Conservation (phyloP, 805 yeast species). For the Lipomyces starkeyi region DNA sequence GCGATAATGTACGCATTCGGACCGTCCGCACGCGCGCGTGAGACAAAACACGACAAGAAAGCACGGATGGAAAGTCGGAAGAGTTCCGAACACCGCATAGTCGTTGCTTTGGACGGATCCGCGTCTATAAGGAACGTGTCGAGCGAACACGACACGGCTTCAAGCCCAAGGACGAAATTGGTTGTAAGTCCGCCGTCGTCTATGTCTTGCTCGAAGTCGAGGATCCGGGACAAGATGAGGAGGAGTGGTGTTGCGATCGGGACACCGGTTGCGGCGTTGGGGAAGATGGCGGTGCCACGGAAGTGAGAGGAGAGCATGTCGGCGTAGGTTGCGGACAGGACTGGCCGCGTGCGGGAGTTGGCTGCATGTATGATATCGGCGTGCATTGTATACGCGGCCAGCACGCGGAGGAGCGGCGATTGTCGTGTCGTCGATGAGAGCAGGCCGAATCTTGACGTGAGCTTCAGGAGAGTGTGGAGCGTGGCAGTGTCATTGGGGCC, state of each 20-base stretch:
- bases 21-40: neutral
- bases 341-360: constrained; percentile 9
- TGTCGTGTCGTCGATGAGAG: neutral
- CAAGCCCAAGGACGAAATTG: constrained; percentile 7
- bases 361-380: constrained; percentile 23
- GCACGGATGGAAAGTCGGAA: constrained; percentile 20
- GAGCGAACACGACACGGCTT: constrained; percentile 14
- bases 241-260: constrained; percentile 26
- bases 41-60: constrained; percentile 20
- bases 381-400: constrained; percentile 19
- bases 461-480: constrained; percentile 15
- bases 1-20: neutral
- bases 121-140: constrained; percentile 5
- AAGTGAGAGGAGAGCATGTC: constrained; percentile 16
- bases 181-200: neutral
- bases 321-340: constrained; percentile 20
- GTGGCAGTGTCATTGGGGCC: neutral
- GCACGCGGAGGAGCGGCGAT: constrained; percentile 8
- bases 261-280: constrained; percentile 21
- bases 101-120: constrained; percentile 18
- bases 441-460: constrained; percentile 18
- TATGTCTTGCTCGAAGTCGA: constrained; percentile 11
- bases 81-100: constrained; percentile 23
- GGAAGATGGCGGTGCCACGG: constrained; percentile 14
- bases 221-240: constrained; percentile 20